Conservation (phyloP, 257 asterid genomes). For the Schizonepeta tenuifolia region DNA sequence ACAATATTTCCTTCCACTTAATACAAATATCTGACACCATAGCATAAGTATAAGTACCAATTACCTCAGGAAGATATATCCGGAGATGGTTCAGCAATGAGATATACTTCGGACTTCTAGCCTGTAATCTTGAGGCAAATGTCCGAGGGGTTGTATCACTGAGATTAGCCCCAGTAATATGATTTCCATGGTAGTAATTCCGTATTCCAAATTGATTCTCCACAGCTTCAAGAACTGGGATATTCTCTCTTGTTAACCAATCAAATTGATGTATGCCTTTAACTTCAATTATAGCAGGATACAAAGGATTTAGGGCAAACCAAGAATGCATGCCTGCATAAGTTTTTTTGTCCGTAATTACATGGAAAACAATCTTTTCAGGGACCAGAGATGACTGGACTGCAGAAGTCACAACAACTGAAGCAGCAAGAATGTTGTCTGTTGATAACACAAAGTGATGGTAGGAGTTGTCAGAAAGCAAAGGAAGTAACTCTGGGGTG, state of each 20-base stretch:
- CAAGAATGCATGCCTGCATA: conserved; percentile 99
- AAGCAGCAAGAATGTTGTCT: conserved; percentile 94
- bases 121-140: conserved; percentile 94
- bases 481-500: conserved; percentile 91
- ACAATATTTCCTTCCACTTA: neutral
- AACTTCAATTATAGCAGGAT: conserved; percentile 92
- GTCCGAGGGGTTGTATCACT: conserved; percentile 82
- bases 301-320: conserved; percentile 84
- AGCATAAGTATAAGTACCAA: conserved; percentile 1
- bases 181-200: conserved; percentile 96
- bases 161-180: conserved; percentile 81
- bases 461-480: conserved; percentile 86
- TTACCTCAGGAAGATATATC: conserved; percentile 97
- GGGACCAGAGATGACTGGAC: conserved; percentile 75
- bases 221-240: conserved; percentile 96
- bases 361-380: conserved; percentile 85
- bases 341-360: conserved; percentile 98
- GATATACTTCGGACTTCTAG: conserved; percentile 93
- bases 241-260: conserved; percentile 95
- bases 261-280: conserved; percentile 99
- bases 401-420: conserved; percentile 86
- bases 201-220: conserved; percentile 83
- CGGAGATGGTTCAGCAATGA: conserved; percentile 98
- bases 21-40: conserved; percentile 5
- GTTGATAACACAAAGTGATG: conserved; percentile 89